Evolutionary conservation across 345 rosid genomes (phyloP).

Genomic region (Populus ilicifolia): DNA sequence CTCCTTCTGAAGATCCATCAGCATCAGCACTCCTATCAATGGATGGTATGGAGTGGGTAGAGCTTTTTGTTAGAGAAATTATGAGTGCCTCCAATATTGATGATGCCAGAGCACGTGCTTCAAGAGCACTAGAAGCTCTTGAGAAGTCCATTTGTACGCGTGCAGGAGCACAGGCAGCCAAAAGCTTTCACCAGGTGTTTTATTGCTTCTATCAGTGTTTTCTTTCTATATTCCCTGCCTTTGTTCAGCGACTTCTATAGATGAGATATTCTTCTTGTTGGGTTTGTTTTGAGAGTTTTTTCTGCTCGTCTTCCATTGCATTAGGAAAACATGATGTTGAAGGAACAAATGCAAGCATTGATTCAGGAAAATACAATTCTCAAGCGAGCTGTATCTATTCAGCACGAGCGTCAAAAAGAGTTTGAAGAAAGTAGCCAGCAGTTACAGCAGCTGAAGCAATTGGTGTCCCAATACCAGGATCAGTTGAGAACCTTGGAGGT

Average conservation of each 20-base stretch:
- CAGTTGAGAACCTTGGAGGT: constrained; percentile 85
- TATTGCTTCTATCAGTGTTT: neutral
- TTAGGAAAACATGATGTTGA: constrained; percentile 63
- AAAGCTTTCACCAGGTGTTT: constrained; percentile 51
- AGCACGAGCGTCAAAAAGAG: constrained; percentile 78
- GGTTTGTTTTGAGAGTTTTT: neutral
- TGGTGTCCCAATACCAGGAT: constrained; percentile 73
- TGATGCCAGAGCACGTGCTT: constrained; percentile 79
- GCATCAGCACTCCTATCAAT: constrained; percentile 31
- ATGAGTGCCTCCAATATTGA: constrained; percentile 62
- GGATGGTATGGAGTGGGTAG: constrained; percentile 78
- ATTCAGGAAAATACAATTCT: constrained; percentile 68
- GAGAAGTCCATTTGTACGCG: constrained; percentile 71
- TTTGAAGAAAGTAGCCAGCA: constrained; percentile 56
- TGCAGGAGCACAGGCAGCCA: constrained; percentile 52
- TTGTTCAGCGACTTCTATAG: neutral
- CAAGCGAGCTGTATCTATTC: constrained; percentile 74
- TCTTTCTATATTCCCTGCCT: neutral
- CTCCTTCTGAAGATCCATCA: constrained; percentile 31
- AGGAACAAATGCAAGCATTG: constrained; percentile 63
- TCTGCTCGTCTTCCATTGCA: neutral
- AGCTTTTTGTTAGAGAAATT: constrained; percentile 76
- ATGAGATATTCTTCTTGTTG: neutral
- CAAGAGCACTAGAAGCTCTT: constrained; percentile 65
- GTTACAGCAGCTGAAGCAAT: constrained; percentile 67